Evolutionary conservation across 768 basidiomycete genomes (phyloP), one percentile per base, ranked within the genome.

Genomic region (Lactifluus subvellereus): DNA sequence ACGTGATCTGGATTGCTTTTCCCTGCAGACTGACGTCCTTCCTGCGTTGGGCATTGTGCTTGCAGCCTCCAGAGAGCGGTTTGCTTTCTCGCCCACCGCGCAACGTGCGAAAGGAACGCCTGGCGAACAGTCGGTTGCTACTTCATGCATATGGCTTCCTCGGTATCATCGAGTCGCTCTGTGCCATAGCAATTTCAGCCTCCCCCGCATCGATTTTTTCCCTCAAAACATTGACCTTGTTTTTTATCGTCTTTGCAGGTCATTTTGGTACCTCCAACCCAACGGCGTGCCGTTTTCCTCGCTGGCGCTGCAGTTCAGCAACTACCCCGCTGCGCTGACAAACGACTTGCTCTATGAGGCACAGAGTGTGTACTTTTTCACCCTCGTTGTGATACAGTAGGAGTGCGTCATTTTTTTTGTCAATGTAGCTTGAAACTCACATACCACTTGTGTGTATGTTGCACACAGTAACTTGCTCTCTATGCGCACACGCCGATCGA

Each of bases 61-160:
- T 80, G 66, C 84, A 86, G 70, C 78, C 80, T 35, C 84, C 84
- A n/a, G 85, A 87, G 72, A 73, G 78, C 1, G 85, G 83, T 47
- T 74, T 87, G 4, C 73, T 87, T 33, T 71, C 75, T 5, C 78
- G 84, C 32, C 80, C 79, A 61, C 84, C 85, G 0, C 77, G 84
- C 35, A 77, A 85, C 62, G 76, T 77, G 22, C 79, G 82, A 68
- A 83, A 74, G 45, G 84, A 86, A 59, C 76, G 81, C 14, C 75
- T 87, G 10, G 82, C 79, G 5, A 76, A 85, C 66, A 75, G 76
- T 74, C 79, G 75, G 52, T 75, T 86, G 38, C 74, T 85, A 38
- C 62, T 79, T 4, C 85, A 86, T 11, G 83, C 84, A 0, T 86
- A 86, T 69, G 73, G 78, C 6, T 84, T 85, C 71, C 66, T 84